phyloP scores from a whole-genome alignment of 176 grass and related monocot species.

The Oryza brachyantha region DNA sequence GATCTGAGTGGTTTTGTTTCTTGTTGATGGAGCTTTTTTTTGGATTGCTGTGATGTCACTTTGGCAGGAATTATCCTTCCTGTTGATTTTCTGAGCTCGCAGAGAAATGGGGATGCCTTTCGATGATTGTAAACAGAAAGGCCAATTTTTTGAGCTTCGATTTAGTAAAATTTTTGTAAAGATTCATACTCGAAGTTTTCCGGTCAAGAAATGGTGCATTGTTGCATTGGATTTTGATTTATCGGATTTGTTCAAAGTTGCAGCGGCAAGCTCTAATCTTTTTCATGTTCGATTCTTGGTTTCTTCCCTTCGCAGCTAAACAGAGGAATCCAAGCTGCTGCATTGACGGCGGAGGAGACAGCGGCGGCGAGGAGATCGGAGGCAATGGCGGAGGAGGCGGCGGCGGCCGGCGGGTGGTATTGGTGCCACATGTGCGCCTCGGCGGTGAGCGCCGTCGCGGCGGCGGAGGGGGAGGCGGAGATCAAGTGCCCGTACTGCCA shows the following conservation, averaged over 20 bases:
- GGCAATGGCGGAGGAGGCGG: conserved; percentile 48
- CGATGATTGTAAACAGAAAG: neutral
- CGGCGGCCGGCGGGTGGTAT: conserved; percentile 44
- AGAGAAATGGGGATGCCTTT: neutral
- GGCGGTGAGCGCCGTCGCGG: conserved; percentile 55
- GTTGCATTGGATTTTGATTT: conserved; percentile 10
- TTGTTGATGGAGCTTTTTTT: neutral
- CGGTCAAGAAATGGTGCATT: neutral
- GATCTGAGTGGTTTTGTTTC: neutral
- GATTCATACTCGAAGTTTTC: neutral
- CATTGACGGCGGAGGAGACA: conserved; percentile 8
- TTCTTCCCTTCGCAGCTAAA: conserved; percentile 22
- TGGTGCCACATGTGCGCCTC: conserved; percentile 86
- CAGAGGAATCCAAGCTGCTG: conserved; percentile 24
- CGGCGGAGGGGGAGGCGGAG: conserved; percentile 39
- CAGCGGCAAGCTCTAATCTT: neutral
- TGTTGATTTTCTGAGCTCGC: conserved; percentile 2
- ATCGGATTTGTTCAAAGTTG: neutral
- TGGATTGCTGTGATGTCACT: neutral
- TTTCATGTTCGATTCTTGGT: neutral
- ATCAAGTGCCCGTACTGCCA: conserved; percentile 85
- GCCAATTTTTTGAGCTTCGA: neutral
- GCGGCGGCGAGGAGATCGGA: conserved; percentile 15
- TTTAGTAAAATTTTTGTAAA: neutral
- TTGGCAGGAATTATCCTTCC: neutral